Conservation (phyloP, 73 alveolate genomes). For the Paramecium caudatum region DNA sequence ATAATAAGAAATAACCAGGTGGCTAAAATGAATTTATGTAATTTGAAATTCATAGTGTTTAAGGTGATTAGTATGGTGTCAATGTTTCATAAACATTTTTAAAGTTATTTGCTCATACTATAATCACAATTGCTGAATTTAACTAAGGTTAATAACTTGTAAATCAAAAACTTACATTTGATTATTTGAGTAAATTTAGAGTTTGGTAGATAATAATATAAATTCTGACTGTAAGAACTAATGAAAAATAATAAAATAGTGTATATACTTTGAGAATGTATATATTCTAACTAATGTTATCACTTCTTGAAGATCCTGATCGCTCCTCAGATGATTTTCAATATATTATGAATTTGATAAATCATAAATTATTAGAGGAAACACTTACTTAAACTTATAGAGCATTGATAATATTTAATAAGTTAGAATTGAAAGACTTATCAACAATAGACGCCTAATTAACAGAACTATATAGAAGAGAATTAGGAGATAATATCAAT, state of each 20-base stretch:
- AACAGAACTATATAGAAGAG: slow-evolving; percentile 46
- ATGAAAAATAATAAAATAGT: slow-evolving; percentile 60
- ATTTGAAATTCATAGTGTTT: slow-evolving; percentile 27
- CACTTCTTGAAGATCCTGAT: slow-evolving; percentile 61
- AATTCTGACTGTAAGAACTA: slow-evolving; percentile 22
- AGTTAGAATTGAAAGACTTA: slow-evolving; percentile 26
- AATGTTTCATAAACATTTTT: slow-evolving; percentile 15
- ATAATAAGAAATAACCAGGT: not conserved
- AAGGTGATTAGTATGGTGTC: not conserved
- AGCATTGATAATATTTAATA: slow-evolving; percentile 53
- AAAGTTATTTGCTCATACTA: slow-evolving; percentile 50
- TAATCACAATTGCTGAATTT: slow-evolving; percentile 51
- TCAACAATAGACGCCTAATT: not conserved
- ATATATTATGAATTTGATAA: slow-evolving; percentile 52
- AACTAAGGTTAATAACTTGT: not conserved
- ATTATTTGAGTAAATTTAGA: slow-evolving; percentile 47
- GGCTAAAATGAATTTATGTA: slow-evolving; percentile 31
- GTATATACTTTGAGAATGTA: slow-evolving; percentile 36
- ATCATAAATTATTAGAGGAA: slow-evolving; percentile 63
- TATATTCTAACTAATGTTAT: slow-evolving; percentile 35
- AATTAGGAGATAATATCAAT: slow-evolving; percentile 52
- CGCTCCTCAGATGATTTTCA: slow-evolving; percentile 23
- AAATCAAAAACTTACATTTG: slow-evolving; percentile 22
- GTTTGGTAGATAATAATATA: slow-evolving; percentile 42
- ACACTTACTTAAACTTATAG: slow-evolving; percentile 48